Base-by-base conservation (phyloP, 257 asterid species). In the Handroanthus guayacan region DNA sequence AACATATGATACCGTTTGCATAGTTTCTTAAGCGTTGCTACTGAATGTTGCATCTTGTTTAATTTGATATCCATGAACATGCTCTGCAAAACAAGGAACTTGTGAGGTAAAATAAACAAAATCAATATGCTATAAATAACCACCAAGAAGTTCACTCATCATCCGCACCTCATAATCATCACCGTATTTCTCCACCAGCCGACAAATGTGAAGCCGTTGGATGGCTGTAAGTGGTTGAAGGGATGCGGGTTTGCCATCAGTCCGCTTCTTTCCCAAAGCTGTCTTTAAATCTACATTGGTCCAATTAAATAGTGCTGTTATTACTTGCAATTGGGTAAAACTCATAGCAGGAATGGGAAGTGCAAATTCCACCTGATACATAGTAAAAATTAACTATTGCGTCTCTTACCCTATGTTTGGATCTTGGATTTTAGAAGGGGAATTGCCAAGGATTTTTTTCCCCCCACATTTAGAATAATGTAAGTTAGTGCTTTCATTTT, bases 11-110 rank as follows among this genome's bases (percentile, higher is more conserved):
- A 92, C 63, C 99, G 84, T 80, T 86, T 82, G 94, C 97, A 91
- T 20, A 95, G 88, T 73, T 88, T 95, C 87, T 89, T 90, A 39
- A 95, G 82, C 13, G 97, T 85, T 57, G 92, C 97, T 18, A 93
- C 55, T 0, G 99, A 92, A 69, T 95, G 98, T 78, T 95, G 98
- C 98, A 92, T 88, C 80, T 83, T 82, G 91, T 95, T 92, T 12
- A 91, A 82, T 75, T 88, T 92, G 62, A 77, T 88, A 87, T 95
- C 99, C 98, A 81, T 89, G 88, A 95, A 95, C 99, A 95, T 95
- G 83, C 91, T 62, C 99, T 95, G 96, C 82, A 79, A 41, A 39
- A 66, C 55, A 79, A 82, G 75, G 64, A 81, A 71, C 18, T 39
- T 31, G 67, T 70, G 10, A 75, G 41, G 54, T 17, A n/a, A 31